Evolutionary conservation across 202 grass and related monocot species (phyloP).

Genomic region (Carex sylvatica): DNA sequence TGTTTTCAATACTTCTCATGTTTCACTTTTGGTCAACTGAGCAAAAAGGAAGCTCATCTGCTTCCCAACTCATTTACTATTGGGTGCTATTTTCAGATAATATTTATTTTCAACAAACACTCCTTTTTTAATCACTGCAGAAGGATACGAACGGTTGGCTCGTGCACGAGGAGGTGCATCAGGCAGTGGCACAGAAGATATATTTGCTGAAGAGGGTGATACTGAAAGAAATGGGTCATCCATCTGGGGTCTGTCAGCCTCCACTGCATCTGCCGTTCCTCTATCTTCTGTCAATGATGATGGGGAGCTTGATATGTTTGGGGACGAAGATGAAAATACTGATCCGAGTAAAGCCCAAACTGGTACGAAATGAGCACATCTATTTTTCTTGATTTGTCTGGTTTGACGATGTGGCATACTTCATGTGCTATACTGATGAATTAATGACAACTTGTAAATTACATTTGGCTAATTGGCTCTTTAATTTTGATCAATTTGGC

Average conservation of each 20-base stretch:
- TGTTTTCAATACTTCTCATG: background rate
- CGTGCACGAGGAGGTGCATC: slow-evolving; percentile 50
- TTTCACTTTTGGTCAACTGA: background rate
- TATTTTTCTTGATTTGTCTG: slow-evolving; percentile 20
- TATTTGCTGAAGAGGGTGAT: slow-evolving; percentile 47
- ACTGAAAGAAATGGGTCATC: slow-evolving; percentile 37
- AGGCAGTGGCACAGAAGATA: slow-evolving; percentile 42
- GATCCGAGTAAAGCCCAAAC: slow-evolving; percentile 43
- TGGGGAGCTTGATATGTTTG: slow-evolving; percentile 84
- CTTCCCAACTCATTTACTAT: background rate
- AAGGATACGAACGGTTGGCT: slow-evolving; percentile 77
- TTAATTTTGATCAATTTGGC: background rate
- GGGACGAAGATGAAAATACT: slow-evolving; percentile 56
- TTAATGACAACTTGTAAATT: background rate
- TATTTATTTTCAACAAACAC: background rate
- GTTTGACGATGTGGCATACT: background rate
- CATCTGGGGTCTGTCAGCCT: slow-evolving; percentile 50
- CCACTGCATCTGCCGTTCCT: slow-evolving; percentile 37
- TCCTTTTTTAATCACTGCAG: slow-evolving; percentile 40
- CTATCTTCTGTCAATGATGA: slow-evolving; percentile 45
- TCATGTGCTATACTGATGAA: background rate
- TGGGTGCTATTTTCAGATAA: slow-evolving; percentile 10
- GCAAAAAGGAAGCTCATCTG: background rate
- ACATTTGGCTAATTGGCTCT: background rate
- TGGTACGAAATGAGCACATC: slow-evolving; percentile 30